These are phyloP conservation scores for Hypoxylon sp. DNA, from an alignment of 2,329 filamentous ascomycete genomes.

Conservation along the genomic window DNA sequence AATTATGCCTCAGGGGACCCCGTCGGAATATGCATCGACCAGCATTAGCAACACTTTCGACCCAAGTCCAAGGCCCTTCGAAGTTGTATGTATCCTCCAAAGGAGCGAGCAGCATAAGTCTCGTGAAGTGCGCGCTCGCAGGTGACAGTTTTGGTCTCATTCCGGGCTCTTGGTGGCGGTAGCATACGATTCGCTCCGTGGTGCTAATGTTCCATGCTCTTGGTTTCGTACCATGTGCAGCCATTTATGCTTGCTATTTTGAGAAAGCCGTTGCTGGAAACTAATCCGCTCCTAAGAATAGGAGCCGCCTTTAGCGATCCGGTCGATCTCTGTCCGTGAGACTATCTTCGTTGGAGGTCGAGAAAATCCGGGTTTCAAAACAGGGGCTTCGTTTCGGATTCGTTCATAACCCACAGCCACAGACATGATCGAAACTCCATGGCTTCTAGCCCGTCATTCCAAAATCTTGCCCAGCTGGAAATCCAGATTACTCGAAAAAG, in stretches of 20 bases:
- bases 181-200: neutral
- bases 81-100: neutral
- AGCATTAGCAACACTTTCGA: neutral
- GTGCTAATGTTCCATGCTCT: neutral
- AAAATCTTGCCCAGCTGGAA: neutral
- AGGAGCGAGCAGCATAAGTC: neutral
- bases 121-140: neutral
- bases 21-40: conserved; percentile 1
- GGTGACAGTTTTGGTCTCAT: conserved; percentile 6
- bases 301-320: neutral
- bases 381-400: conserved; percentile 4
- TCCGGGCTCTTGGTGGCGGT: conserved; percentile 9
- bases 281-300: neutral
- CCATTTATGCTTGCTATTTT: neutral
- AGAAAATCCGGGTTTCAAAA: conserved; percentile 6
- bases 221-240: neutral
- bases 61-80: neutral
- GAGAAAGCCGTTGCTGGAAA: neutral
- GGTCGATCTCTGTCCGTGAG: neutral
- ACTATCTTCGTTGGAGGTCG: conserved; percentile 8
- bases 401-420: conserved; percentile 1
- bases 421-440: neutral
- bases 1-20: conserved; percentile 6
- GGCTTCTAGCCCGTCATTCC: conserved; percentile 4
- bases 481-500: conserved; percentile 1